Base-by-base conservation (phyloP, 2,329 filamentous ascomycete genomes). In the Verticillium longisporum region DNA sequence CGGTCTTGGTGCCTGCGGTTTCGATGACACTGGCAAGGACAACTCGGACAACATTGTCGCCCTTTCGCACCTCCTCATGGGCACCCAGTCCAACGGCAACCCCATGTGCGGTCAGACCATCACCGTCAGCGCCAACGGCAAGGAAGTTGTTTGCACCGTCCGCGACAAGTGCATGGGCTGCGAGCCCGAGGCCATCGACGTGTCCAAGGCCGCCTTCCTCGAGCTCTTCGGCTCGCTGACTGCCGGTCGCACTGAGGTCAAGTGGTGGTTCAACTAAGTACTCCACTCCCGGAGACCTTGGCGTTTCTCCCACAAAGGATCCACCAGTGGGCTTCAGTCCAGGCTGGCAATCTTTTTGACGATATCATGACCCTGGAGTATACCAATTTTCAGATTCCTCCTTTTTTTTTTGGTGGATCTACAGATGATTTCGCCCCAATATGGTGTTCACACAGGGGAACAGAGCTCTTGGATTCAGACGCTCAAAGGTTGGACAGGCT, bases 151-250 rank as follows among this genome's bases (percentile, higher is more conserved):
- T 2, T 90, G 85, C 63, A 81, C 68, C 3, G 84, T 93, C 63
- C 82, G 82, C 59, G 91, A 95, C 78, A 91, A 90, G 78, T 95
- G 91, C 80, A 83, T 84, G 75, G 87, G 88, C 67, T 95, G 91
- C 73, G 69, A 58, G 57, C 59, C 68, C 37, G 65, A 72, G 50
- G 77, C 80, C 68, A 83, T 92, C 57, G 89, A 92, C 68, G 79
- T 88, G 66, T 84, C 82, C 65, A 74, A 78, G 63, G 78, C 80
- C 67, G 74, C 82, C 63, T 89, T 87, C 74, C 65, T 68, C n/a
- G 75, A 80, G 21, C 76, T 90, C 60, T 81, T 76, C 57, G 79
- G 75, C 60, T 69, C 73, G 32, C 72, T 81, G n/a, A 74, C 66
- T 26, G 68, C 72, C 37, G 83, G 83, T 33, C 78, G 80, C 60